Base-by-base conservation (phyloP, 1,284 basidiomycete species). In the Irpex rosettiformis region DNA sequence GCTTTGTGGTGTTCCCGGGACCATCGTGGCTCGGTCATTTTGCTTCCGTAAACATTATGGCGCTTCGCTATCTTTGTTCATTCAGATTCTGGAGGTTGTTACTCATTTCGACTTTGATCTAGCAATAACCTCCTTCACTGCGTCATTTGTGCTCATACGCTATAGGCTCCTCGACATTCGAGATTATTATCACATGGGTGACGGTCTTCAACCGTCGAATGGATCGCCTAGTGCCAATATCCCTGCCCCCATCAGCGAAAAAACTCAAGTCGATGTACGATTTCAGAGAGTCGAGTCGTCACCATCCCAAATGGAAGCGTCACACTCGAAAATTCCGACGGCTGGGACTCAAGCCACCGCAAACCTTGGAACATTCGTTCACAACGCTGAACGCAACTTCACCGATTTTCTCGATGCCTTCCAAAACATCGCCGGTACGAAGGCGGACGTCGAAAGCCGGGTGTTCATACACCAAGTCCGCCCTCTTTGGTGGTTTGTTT, bases 51-150 rank as follows among this genome's bases (percentile, higher is more conserved):
- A 29, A 10, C 24, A 10, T 18, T 51, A 25, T 51, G 48, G 22
- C 48, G 48, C 48, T 51, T 51, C n/a, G n/a, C n/a, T n/a, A n/a
- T n/a, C n/a, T n/a, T n/a, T n/a, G n/a, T n/a, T n/a, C n/a, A n/a
- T n/a, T n/a, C n/a, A n/a, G n/a, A n/a, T n/a, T n/a, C n/a, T n/a
- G n/a, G n/a, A n/a, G n/a, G n/a, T n/a, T n/a, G n/a, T n/a, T 33
- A 18, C 40, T 49, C 16, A 33, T 21, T 18, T 33, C 18, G 25
- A 52, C n/a, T 45, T 1, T 58, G 28, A 8, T 52, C n/a, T 22
- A 78, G 84, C 84, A 8, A 78, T 84, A 49, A 72, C 84, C 30
- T 82, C 84, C 6, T 85, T 85, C 67, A 69, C 83, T 52, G 82
- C 75, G 1, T 79, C 82, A 18, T 85, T 85, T 70, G 76, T 82